Conservation (phyloP, 352 stramenopile genomes). For the Phytophthora syringae region DNA sequence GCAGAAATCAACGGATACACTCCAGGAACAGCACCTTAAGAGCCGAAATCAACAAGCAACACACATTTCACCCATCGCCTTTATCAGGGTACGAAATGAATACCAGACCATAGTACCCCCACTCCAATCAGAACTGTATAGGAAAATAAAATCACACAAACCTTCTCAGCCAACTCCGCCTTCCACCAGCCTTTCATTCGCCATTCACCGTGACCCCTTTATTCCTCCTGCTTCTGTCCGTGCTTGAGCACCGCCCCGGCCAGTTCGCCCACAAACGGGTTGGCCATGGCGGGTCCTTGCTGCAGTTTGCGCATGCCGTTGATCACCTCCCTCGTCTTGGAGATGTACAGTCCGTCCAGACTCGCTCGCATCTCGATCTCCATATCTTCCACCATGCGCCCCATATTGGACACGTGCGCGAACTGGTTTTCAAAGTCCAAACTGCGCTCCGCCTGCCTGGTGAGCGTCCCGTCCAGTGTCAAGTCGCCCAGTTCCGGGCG, state of each 20-base stretch:
- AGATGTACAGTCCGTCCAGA: slow-evolving; percentile 94
- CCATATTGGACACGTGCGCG: slow-evolving; percentile 94
- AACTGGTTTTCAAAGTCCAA: slow-evolving; percentile 79
- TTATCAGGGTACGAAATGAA: no score
- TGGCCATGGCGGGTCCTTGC: slow-evolving; percentile 57
- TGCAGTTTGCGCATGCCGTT: slow-evolving; percentile 92
- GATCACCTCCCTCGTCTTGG: slow-evolving; percentile 95
- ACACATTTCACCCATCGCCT: no score
- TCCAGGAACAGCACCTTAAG: neutral
- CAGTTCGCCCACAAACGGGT: slow-evolving; percentile 82
- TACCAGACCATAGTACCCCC: no score
- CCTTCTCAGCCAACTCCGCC: no score
- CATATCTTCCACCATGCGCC: slow-evolving; percentile 96
- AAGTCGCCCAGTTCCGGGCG: slow-evolving; percentile 80
- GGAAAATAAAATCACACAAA: no score
- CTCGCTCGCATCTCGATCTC: slow-evolving; percentile 94
- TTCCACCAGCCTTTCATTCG: neutral
- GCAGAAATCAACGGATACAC: slow-evolving; percentile 3
- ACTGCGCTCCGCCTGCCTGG: slow-evolving; percentile 81
- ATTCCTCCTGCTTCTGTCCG: slow-evolving; percentile 55
- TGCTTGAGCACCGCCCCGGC: slow-evolving; percentile 76
- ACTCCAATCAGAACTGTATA: no score
- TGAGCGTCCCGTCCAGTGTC: slow-evolving; percentile 92
- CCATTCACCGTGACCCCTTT: neutral
- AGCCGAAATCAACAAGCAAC: no score